Base-by-base conservation (phyloP, 2,329 filamentous ascomycete species). In the Zasmidium cellare region DNA sequence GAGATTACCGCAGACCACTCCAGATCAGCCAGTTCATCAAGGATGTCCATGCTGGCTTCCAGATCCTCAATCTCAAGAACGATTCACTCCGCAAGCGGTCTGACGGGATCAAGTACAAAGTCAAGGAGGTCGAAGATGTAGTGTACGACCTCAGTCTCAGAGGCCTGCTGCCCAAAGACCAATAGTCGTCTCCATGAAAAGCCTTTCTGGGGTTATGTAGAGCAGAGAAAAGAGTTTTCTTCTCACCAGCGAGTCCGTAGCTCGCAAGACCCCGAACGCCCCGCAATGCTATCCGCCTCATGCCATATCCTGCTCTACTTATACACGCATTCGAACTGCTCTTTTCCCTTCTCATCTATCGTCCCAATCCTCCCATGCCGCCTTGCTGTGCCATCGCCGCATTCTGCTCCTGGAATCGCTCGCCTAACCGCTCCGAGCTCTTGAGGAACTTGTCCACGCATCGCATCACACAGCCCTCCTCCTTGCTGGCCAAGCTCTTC, bases 391-490 rank as follows among this genome's bases (percentile, higher is more conserved):
- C 84, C 84, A 88, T 87, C 44, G 82, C 82, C 50, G 84, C 84
- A 69, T 88, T 88, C 75, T 87, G 84, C 76, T 89, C 86, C 72
- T 88, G 85, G 85, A 97, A 99, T 64, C 94, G 86, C 78, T 96
- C 90, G 71, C 92, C 91, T 69, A 99, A 82, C 60, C 94, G 88
- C 78, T 94, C 91, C 65, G 91, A 91, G 63, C 88, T 88, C 76
- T 96, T 94, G 83, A 97, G 88, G 78, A 91, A 91, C 82, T 99
- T 99, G 79, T 94, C 89, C 62, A 97, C 92, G 78, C 94, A 99
- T 71, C 92, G 90, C 79, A 91, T 87, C 71, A 97, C 87, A 80
- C 94, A 99, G 75, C 90, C 88, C 72, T 90, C 89, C 80, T 99
- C 94, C 74, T 91, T 88, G 67, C 87, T 84, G 63, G 90, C 88